A percentile compares a stretch with the other conserved stretches of the same genome.
Evolutionary conservation across 1,139 yeast genomes (phyloP).

Genomic region (Lizanozyma gosingica): DNA sequence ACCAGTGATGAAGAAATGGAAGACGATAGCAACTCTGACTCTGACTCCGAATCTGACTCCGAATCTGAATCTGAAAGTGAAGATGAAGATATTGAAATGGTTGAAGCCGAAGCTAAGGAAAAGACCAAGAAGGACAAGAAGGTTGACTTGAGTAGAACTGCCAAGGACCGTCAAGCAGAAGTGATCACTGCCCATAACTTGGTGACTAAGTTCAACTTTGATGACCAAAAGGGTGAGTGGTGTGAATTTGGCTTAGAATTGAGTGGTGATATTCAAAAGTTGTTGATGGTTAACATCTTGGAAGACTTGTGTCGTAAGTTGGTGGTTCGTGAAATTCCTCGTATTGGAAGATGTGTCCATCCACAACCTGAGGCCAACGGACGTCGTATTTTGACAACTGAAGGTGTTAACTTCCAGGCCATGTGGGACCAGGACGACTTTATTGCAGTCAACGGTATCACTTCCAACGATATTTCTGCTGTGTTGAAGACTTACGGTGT

Average conservation of each 20-base stretch:
- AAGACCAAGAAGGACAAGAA: slow-evolving; percentile 10
- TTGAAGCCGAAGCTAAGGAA: slow-evolving; percentile 14
- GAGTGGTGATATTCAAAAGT: slow-evolving; percentile 80
- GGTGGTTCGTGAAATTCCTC: slow-evolving; percentile 88
- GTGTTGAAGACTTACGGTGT: slow-evolving; percentile 92
- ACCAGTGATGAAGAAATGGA: slow-evolving; percentile 53
- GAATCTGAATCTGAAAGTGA: slow-evolving; percentile 22
- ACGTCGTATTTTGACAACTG: slow-evolving; percentile 77
- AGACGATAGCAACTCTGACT: slow-evolving; percentile 24
- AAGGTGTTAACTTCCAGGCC: slow-evolving; percentile 94
- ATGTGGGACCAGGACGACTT: slow-evolving; percentile 98
- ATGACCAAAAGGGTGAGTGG: slow-evolving; percentile 85
- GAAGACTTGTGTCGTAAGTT: slow-evolving; percentile 87
- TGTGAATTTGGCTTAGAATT: slow-evolving; percentile 83
- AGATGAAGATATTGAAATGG: slow-evolving; percentile 12
- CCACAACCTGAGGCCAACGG: slow-evolving; percentile 56
- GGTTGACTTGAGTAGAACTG: slow-evolving; percentile 41
- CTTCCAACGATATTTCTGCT: slow-evolving; percentile 88
- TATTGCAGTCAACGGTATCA: slow-evolving; percentile 77
- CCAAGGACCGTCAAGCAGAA: slow-evolving; percentile 78
- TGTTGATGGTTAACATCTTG: slow-evolving; percentile 93
- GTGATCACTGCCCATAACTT: slow-evolving; percentile 66
- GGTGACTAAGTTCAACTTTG: slow-evolving; percentile 77
- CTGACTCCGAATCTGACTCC: slow-evolving; percentile 25
- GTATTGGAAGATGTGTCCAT: slow-evolving; percentile 87